Evolutionary conservation across 2,329 filamentous ascomycete species (phyloP).

Genomic region (Fusarium algeriense): DNA sequence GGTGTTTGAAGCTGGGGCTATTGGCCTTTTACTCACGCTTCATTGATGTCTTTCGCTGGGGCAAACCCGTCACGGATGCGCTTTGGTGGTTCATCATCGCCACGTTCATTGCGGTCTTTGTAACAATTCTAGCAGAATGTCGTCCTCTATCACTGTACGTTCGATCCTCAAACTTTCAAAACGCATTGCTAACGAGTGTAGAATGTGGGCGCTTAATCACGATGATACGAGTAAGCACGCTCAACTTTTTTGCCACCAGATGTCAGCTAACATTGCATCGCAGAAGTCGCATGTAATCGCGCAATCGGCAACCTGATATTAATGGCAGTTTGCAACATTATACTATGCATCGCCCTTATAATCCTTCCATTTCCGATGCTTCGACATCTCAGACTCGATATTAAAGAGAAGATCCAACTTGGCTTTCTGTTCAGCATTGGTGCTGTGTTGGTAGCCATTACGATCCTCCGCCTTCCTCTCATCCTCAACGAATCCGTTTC

Average conservation of each 20-base stretch:
- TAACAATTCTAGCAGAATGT: conserved; percentile 47
- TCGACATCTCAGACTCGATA: conserved; percentile 37
- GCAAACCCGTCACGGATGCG: conserved; percentile 34
- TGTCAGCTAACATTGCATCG: conserved; percentile 6
- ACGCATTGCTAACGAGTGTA: conserved; percentile 8
- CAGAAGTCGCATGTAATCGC: conserved; percentile 39
- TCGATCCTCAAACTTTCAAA: accelerated
- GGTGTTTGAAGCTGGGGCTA: conserved; percentile 49
- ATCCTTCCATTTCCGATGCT: conserved; percentile 50
- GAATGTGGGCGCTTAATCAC: conserved; percentile 34
- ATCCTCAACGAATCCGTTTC: conserved; percentile 48
- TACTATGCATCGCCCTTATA: conserved; percentile 49
- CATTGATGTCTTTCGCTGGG: conserved; percentile 43
- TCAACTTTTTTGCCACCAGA: neutral
- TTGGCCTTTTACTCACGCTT: conserved; percentile 50
- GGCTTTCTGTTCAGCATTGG: conserved; percentile 48
- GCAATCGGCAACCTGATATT: conserved; percentile 47
- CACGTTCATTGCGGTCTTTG: conserved; percentile 46
- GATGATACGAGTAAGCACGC: conserved; percentile 21
- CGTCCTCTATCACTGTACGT: conserved; percentile 45
- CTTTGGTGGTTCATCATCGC: conserved; percentile 47
- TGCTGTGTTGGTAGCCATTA: conserved; percentile 46
- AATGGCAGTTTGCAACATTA: conserved; percentile 49
- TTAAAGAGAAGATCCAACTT: conserved; percentile 37
- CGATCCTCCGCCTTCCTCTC: conserved; percentile 48